A percentile compares a stretch with the other conserved stretches of the same genome.
Conservation (phyloP, 345 rosid genomes). For the Aurinia saxatilis region DNA sequence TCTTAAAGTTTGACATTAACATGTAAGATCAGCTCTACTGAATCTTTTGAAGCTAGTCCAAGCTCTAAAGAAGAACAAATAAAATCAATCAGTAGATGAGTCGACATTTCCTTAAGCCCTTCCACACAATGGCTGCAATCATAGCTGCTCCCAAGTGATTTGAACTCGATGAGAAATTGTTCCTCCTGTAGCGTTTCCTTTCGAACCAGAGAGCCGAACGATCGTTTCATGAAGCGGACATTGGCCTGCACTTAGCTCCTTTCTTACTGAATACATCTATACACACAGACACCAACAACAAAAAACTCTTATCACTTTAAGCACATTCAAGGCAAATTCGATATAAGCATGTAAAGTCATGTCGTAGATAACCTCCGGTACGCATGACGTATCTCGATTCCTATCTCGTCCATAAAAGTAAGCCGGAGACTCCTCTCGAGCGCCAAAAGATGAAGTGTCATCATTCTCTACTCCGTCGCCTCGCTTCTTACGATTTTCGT, state of each 20-base stretch:
- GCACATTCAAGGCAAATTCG: not conserved
- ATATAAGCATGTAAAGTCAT: slow-evolving; percentile 25
- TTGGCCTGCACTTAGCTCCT: slow-evolving; percentile 75
- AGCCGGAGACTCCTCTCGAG: slow-evolving; percentile 78
- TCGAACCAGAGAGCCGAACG: slow-evolving; percentile 62
- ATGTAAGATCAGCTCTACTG: not conserved
- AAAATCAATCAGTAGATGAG: slow-evolving; percentile 11
- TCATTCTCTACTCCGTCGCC: too few species aligned
- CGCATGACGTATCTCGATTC: slow-evolving; percentile 55
- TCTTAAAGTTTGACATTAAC: not conserved
- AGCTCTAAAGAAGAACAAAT: not conserved
- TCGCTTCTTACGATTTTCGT: too few species aligned
- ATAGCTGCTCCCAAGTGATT: slow-evolving; percentile 80
- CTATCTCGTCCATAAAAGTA: slow-evolving; percentile 91
- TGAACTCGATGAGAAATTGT: slow-evolving; percentile 44
- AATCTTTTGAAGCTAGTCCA: slow-evolving; percentile 1
- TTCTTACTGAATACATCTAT: slow-evolving; percentile 81
- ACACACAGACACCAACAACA: not conserved
- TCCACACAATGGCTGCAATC: slow-evolving; percentile 81
- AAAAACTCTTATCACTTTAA: not conserved
- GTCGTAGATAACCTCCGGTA: slow-evolving; percentile 74
- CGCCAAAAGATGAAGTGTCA: too few species aligned
- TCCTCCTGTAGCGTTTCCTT: slow-evolving; percentile 67
- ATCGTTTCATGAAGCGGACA: slow-evolving; percentile 85
- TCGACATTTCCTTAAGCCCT: slow-evolving; percentile 56